A percentile compares a stretch with the other conserved stretches of the same genome.
These are phyloP conservation scores for Aureococcus anophagefferens DNA, from an alignment of 108 stramenopile genomes.

Conservation along the genomic window DNA sequence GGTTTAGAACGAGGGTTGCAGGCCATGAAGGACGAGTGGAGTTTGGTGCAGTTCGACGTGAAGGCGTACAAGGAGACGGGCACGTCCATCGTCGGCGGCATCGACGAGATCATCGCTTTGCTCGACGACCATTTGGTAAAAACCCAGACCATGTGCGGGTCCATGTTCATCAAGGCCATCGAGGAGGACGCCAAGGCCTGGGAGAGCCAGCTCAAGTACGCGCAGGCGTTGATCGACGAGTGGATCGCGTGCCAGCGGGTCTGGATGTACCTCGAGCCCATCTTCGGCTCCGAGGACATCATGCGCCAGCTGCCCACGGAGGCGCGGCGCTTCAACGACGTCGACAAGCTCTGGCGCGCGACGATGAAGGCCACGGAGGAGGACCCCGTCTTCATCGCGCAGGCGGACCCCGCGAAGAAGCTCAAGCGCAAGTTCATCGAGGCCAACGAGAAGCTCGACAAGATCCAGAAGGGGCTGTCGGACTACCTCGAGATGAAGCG, in stretches of 20 bases:
- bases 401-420: slow-evolving; percentile 42
- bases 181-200: slow-evolving; percentile 39
- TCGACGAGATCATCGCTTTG: slow-evolving; percentile 54
- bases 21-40: slow-evolving; percentile 51
- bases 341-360: slow-evolving; percentile 50
- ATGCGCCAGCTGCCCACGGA: slow-evolving; percentile 62
- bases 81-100: slow-evolving; percentile 47
- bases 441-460: slow-evolving; percentile 53
- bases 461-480: slow-evolving; percentile 51
- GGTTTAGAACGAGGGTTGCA: slow-evolving; percentile 37
- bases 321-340: slow-evolving; percentile 46
- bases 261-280: slow-evolving; percentile 60
- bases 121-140: slow-evolving; percentile 65
- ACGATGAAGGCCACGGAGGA: slow-evolving; percentile 40
- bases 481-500: slow-evolving; percentile 62
- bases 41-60: slow-evolving; percentile 42
- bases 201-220: slow-evolving; percentile 49
- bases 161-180: slow-evolving; percentile 49
- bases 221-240: slow-evolving; percentile 46
- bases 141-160: slow-evolving; percentile 60
- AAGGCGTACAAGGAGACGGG: slow-evolving; percentile 56
- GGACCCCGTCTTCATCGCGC: slow-evolving; percentile 46
- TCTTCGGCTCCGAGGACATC: slow-evolving; percentile 58
- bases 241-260: slow-evolving; percentile 51
- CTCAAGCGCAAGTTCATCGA: slow-evolving; percentile 42